Conservation (phyloP, 768 basidiomycete genomes). For the Lentinula boryana region DNA sequence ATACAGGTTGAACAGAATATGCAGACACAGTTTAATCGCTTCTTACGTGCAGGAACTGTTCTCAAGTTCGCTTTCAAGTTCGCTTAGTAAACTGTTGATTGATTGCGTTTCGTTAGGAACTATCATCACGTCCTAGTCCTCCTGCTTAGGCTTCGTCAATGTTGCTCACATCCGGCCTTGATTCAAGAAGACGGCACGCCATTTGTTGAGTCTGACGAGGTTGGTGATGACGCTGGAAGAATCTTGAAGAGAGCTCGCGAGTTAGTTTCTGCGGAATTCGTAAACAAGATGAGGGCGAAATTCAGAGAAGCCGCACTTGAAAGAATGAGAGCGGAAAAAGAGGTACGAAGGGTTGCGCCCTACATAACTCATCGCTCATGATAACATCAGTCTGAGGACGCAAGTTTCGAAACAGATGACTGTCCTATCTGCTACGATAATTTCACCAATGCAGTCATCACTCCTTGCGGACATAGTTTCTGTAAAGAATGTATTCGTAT, state of each 20-base stretch:
- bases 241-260: conserved; percentile 42
- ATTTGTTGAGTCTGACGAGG: conserved; percentile 35
- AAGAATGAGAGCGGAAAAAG: conserved; percentile 48
- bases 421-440: conserved; percentile 66
- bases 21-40: conserved; percentile 62
- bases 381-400: conserved; percentile 34
- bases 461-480: conserved; percentile 55
- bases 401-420: conserved; percentile 46
- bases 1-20: conserved; percentile 44
- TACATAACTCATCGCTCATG: neutral
- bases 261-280: conserved; percentile 42
- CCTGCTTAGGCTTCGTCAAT: conserved; percentile 52
- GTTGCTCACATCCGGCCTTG: conserved; percentile 63
- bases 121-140: conserved; percentile 50
- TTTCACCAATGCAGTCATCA: conserved; percentile 48
- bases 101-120: conserved; percentile 28
- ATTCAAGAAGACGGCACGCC: conserved; percentile 51
- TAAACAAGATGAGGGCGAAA: conserved; percentile 39
- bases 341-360: conserved; percentile 24
- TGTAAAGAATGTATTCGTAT: conserved; percentile 55
- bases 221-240: conserved; percentile 26
- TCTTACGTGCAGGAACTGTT: conserved; percentile 56
- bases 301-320: conserved; percentile 34
- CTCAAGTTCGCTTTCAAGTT: conserved; percentile 38
- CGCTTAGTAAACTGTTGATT: neutral